Percentiles rank a stretch among this genome's conserved stretches.
These are phyloP conservation scores for Penicillium palitans DNA, from an alignment of 2,329 filamentous ascomycete species.

Conservation along the genomic window DNA sequence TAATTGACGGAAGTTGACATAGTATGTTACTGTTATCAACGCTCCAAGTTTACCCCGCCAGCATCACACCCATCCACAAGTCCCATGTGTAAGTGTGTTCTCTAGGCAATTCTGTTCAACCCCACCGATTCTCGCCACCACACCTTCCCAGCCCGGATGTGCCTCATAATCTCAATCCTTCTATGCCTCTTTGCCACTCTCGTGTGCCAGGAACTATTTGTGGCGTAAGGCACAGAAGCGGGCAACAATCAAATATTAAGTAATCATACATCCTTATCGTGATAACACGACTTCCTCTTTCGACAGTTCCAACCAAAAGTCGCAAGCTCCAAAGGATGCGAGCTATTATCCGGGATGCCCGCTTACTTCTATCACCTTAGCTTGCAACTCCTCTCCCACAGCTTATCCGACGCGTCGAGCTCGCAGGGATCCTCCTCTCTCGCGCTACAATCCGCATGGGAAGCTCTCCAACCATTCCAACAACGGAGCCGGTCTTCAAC, in stretches of 20 bases:
- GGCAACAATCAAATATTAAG: constrained; percentile 2
- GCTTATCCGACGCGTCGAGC: neutral
- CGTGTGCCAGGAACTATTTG: constrained; percentile 4
- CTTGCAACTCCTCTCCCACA: constrained; percentile 55
- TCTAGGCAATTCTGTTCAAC: neutral
- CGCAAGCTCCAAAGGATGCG: constrained; percentile 23
- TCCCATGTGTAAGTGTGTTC: neutral
- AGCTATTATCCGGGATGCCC: constrained; percentile 52
- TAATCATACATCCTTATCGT: constrained; percentile 11
- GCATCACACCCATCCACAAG: neutral
- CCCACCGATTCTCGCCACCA: neutral
- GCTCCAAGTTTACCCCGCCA: neutral
- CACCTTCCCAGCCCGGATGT: neutral
- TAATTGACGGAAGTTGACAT: neutral
- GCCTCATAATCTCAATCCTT: neutral
- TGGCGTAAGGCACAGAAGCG: neutral
- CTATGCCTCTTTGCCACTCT: constrained; percentile 12
- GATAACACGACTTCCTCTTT: constrained; percentile 5
- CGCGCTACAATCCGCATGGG: constrained; percentile 37
- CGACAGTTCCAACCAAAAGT: neutral
- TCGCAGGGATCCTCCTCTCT: constrained; percentile 23
- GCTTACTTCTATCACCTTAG: constrained; percentile 65
- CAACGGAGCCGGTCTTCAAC: constrained; percentile 24
- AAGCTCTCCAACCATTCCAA: constrained; percentile 42
- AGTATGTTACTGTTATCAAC: neutral